These are phyloP conservation scores for Boechera retrofracta DNA, from an alignment of 345 rosid species.

Conservation along the genomic window DNA sequence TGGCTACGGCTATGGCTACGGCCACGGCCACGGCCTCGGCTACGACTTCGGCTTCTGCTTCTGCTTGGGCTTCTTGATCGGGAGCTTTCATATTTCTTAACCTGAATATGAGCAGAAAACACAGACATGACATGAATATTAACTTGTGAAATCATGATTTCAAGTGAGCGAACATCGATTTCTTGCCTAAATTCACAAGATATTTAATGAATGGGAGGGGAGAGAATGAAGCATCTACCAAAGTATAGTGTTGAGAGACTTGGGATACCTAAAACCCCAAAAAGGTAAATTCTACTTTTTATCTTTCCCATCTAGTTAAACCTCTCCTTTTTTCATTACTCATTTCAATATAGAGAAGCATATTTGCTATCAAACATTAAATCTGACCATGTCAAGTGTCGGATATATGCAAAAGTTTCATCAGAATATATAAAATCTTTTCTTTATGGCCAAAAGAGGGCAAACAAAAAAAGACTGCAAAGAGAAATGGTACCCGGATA, in stretches of 20 bases:
- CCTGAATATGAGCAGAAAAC: conserved; percentile 50
- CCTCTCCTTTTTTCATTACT: neutral
- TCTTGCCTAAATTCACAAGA: neutral
- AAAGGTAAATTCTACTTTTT: neutral
- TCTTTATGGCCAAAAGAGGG: neutral
- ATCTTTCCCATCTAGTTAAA: neutral
- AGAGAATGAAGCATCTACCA: neutral
- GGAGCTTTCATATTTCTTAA: conserved; percentile 63
- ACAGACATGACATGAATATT: neutral
- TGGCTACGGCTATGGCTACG: conserved; percentile 46
- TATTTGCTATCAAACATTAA: neutral
- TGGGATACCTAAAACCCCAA: neutral
- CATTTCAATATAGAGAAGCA: neutral
- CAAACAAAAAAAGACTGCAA: conserved; percentile 1
- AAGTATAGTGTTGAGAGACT: neutral
- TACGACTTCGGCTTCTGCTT: conserved; percentile 53
- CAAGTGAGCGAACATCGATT: neutral
- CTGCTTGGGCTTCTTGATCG: conserved; percentile 76
- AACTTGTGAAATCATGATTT: neutral
- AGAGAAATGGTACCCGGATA: conserved; percentile 60
- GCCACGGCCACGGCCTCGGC: conserved; percentile 55
- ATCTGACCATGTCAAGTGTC: neutral
- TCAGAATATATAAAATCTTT: neutral
- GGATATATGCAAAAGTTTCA: neutral
- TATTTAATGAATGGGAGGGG: neutral